Evolutionary conservation across 2,329 filamentous ascomycete species (phyloP).

Genomic region (Rhynchosporium graminicola): DNA sequence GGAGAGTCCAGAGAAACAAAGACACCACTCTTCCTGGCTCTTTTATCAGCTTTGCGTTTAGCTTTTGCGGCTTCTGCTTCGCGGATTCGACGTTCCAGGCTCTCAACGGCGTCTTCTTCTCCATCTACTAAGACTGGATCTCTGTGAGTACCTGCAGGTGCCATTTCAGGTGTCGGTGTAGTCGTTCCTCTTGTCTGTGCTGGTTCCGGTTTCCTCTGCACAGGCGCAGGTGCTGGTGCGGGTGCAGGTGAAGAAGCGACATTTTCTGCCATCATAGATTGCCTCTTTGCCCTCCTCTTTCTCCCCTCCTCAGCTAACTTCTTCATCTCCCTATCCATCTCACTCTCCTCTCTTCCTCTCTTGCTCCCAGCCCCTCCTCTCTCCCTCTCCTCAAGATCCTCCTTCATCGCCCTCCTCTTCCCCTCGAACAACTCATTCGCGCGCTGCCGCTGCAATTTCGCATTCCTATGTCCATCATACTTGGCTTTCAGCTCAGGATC

Average conservation of each 20-base stretch:
- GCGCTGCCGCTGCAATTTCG: constrained; percentile 66
- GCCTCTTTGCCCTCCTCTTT: constrained; percentile 51
- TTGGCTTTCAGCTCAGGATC: constrained; percentile 69
- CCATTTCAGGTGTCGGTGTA: constrained; percentile 4
- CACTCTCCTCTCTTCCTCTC: constrained; percentile 55
- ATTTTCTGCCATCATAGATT: constrained; percentile 42
- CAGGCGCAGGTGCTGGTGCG: constrained; percentile 20
- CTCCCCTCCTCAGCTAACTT: constrained; percentile 55
- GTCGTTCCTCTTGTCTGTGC: background rate
- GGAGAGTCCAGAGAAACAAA: constrained; percentile 36
- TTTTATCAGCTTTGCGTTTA: constrained; percentile 40
- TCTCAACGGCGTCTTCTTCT: constrained; percentile 47
- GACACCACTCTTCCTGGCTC: constrained; percentile 43
- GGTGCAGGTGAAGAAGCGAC: constrained; percentile 18
- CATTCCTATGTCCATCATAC: constrained; percentile 77
- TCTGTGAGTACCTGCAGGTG: constrained; percentile 6
- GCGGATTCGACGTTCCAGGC: constrained; percentile 47
- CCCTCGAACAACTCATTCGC: constrained; percentile 74
- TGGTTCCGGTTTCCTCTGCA: constrained; percentile 20
- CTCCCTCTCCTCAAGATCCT: constrained; percentile 82
- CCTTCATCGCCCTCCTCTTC: constrained; percentile 73
- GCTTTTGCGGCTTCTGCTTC: constrained; percentile 46
- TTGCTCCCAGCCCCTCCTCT: constrained; percentile 58
- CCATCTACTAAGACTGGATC: constrained; percentile 26
- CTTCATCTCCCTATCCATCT: constrained; percentile 52